Evolutionary conservation across 768 basidiomycete genomes (phyloP).

Genomic region (Tulasnella sp.): DNA sequence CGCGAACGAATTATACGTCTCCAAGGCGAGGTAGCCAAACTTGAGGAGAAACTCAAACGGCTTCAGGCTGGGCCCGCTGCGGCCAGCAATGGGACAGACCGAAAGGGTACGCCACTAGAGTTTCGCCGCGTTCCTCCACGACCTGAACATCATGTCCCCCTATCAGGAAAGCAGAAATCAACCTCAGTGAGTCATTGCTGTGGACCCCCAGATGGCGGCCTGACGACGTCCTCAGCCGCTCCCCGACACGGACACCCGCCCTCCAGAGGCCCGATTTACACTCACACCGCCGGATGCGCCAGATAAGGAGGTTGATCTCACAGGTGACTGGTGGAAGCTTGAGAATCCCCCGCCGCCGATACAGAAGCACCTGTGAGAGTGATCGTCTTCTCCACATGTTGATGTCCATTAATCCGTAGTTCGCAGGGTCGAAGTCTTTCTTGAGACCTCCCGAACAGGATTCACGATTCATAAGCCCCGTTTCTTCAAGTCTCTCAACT

Average conservation of each 20-base stretch:
- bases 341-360: constrained; percentile 1
- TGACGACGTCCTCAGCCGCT: neutral
- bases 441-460: constrained; percentile 6
- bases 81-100: neutral
- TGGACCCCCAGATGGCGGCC: neutral
- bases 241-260: neutral
- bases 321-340: constrained; percentile 11
- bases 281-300: neutral
- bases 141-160: neutral
- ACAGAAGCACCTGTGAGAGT: constrained; percentile 10
- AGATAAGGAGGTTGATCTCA: constrained; percentile 1
- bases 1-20: constrained; percentile 8
- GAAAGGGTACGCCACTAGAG: neutral
- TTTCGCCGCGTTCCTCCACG: neutral
- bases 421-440: constrained; percentile 8
- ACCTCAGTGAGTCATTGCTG: constrained; percentile 4
- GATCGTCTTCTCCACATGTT: neutral
- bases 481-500: constrained; percentile 13
- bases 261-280: neutral
- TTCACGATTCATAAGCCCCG: constrained; percentile 5
- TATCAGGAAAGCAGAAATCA: constrained; percentile 7
- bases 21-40: constrained; percentile 1
- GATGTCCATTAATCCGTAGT: neutral
- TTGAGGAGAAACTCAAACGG: constrained; percentile 7
- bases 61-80: neutral